Base-by-base conservation (phyloP, 345 rosid species). In the Citrus reticulata region DNA sequence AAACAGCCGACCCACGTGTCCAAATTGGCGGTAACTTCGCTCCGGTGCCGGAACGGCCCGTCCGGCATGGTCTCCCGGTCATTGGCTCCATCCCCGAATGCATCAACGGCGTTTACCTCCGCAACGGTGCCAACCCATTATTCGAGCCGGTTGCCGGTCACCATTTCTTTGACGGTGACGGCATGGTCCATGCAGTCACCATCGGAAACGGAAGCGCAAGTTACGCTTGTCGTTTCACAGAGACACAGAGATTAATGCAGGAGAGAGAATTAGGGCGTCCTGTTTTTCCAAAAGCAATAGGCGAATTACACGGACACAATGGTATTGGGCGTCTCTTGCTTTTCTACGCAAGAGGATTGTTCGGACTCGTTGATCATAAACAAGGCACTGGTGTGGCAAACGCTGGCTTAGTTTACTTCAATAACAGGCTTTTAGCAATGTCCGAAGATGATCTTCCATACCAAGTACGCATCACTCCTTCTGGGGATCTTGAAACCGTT, bases 41-140 rank as follows among this genome's bases (percentile, higher is more conserved):
- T 60, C 98, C 99, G 1, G 98, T 95, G 1, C 88, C 92, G 46
- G 99, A 93, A 40, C 93, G 85, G 37, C 82, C 95, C 9, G 93
- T 92, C 35, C 74, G 63, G 60, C 85, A 80, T 0, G 65, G 81
- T 0, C 89, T 93, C n/a, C 89, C 90, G 4, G 90, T 95, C 16
- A 9, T 55, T 9, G 99, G 99, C 0, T 78, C 80, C 19, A 91
- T 95, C 78, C 98, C 98, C 4, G 88, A 84, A n/a, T 90, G 95
- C 85, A 88, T 95, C 65, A 80, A 88, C 77, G 99, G 99, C 7
- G 93, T 95, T 57, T 95, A 95, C 66, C 82, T 91, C 70, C 92
- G 99, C 27, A 95, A 95, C 91, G 99, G 99, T 0, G 99, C 98
- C 27, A 93, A 95, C 84, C 99, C 99, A 20, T 86, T 92, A 20